Conservation (phyloP, 106 monocot species). For the Dioscorea zingiberensis region DNA sequence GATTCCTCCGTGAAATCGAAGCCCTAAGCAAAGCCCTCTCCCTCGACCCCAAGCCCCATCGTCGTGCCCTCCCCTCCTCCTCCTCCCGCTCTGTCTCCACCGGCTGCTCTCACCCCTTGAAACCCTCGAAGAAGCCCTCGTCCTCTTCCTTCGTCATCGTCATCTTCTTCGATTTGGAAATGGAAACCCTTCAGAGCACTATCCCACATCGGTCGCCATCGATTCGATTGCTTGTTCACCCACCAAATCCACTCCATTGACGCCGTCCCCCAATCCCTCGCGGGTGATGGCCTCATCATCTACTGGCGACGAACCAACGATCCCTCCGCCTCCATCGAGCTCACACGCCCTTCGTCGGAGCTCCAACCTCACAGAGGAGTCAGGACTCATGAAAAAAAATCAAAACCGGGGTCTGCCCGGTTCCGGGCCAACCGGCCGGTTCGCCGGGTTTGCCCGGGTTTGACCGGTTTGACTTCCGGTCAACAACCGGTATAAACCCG, state of each 20-base stretch:
- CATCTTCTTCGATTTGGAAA: constrained; percentile 38
- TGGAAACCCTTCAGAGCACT: constrained; percentile 77
- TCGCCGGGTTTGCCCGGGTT: too few relatives aligned
- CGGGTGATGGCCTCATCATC: constrained; percentile 33
- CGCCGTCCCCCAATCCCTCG: constrained; percentile 41
- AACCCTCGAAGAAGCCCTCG: constrained; percentile 7
- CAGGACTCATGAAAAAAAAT: too few relatives aligned
- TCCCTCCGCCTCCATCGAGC: constrained; percentile 8
- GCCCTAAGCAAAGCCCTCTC: constrained; percentile 63
- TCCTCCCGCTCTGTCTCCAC: constrained; percentile 23
- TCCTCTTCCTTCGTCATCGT: too few relatives aligned
- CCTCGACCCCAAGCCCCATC: constrained; percentile 27
- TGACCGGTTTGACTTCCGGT: too few relatives aligned
- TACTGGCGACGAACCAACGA: constrained; percentile 59
- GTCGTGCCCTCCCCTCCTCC: constrained; percentile 7
- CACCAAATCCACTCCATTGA: constrained; percentile 69
- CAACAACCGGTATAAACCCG: too few relatives aligned
- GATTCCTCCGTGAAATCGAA: constrained; percentile 74
- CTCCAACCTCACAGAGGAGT: too few relatives aligned
- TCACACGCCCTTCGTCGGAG: too few relatives aligned
- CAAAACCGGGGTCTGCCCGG: too few relatives aligned
- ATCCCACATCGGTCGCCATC: constrained; percentile 62
- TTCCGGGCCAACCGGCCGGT: too few relatives aligned
- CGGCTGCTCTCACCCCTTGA: constrained; percentile 8
- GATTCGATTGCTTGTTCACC: constrained; percentile 77